Evolutionary conservation across 129 eudicot species (phyloP).

Genomic region (Lactuca sativa): DNA sequence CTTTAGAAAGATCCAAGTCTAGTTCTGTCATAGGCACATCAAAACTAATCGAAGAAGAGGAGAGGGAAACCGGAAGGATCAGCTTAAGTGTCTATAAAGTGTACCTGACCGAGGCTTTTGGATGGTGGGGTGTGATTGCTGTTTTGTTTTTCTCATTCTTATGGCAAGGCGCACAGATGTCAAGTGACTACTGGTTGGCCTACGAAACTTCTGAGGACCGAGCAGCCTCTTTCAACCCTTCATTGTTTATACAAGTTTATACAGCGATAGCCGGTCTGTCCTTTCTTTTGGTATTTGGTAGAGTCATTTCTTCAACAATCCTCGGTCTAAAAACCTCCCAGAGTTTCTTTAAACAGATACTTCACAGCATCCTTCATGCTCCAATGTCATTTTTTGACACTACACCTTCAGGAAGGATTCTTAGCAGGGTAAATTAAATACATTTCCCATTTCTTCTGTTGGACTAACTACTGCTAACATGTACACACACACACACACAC

Average conservation of each 20-base stretch:
- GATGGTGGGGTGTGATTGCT: conserved; percentile 75
- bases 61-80: conserved; percentile 78
- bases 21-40: conserved; percentile 53
- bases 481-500: conserved; percentile 6
- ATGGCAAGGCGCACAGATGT: conserved; percentile 68
- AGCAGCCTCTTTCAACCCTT: conserved; percentile 58
- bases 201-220: conserved; percentile 70
- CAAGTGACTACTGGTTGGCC: conserved; percentile 86
- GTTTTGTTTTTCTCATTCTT: conserved; percentile 43
- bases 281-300: conserved; percentile 42
- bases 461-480: conserved; percentile 3
- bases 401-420: conserved; percentile 94
- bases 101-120: conserved; percentile 80
- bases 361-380: conserved; percentile 77
- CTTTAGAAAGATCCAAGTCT: conserved; percentile 43
- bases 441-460: not conserved
- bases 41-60: conserved; percentile 87
- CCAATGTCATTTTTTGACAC: conserved; percentile 97
- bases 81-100: conserved; percentile 56
- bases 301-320: conserved; percentile 46
- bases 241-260: conserved; percentile 67
- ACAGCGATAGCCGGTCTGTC: conserved; percentile 51
- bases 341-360: conserved; percentile 62
- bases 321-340: conserved; percentile 84
- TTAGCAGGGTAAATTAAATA: conserved; percentile 98